These are phyloP conservation scores for Cochlearia excelsa DNA, from an alignment of 345 rosid species.

Conservation along the genomic window DNA sequence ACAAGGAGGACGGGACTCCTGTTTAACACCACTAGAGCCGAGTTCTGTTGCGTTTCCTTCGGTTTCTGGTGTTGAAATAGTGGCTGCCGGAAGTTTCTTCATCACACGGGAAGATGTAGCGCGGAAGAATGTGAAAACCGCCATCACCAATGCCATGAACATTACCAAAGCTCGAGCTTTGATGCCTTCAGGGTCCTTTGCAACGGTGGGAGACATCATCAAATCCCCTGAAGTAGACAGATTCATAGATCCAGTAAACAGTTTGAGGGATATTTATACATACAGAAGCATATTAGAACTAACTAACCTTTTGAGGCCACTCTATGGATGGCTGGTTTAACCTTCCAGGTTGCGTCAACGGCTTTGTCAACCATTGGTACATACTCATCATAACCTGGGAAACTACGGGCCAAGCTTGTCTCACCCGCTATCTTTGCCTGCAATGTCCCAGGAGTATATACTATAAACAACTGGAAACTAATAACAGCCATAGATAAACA, in stretches of 20 bases:
- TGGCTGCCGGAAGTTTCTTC: slow-evolving; percentile 44
- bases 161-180: slow-evolving; percentile 42
- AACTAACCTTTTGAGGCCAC: slow-evolving; percentile 64
- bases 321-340: slow-evolving; percentile 48
- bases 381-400: slow-evolving; percentile 92
- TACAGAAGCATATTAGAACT: slow-evolving; percentile 6
- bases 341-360: slow-evolving; percentile 86
- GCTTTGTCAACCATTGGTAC: slow-evolving; percentile 99
- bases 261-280: background rate
- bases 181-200: slow-evolving; percentile 50
- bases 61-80: slow-evolving; percentile 26
- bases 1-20: slow-evolving; percentile 57
- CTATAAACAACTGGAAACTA: background rate
- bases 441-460: slow-evolving; percentile 21
- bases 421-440: slow-evolving; percentile 79
- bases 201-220: slow-evolving; percentile 21
- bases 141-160: slow-evolving; percentile 57
- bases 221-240: slow-evolving; percentile 23
- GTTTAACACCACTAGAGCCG: slow-evolving; percentile 18
- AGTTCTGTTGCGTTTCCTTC: slow-evolving; percentile 41
- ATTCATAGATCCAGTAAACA: slow-evolving; percentile 5
- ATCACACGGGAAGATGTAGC: slow-evolving; percentile 43
- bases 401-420: slow-evolving; percentile 56
- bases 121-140: slow-evolving; percentile 51
- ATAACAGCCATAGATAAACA: background rate